Evolutionary conservation across 768 basidiomycete genomes (phyloP), one percentile per base, ranked within the genome.

Genomic region (Amanita pseudoporphyria): DNA sequence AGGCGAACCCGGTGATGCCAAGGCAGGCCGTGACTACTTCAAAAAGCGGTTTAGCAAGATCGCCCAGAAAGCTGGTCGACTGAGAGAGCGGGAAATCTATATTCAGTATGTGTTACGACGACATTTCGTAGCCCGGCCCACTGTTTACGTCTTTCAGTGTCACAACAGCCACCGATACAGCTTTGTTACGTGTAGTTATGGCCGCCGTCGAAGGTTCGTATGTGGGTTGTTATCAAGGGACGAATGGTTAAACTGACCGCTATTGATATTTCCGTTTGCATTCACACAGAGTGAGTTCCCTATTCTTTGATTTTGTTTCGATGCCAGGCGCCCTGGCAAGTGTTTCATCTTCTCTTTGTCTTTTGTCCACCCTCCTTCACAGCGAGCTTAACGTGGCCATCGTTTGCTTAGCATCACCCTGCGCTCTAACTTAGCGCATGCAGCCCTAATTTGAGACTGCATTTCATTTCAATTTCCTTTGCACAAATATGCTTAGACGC

Each of bases 121-220:
- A 12, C n/a, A 5, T 33, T 5, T 16, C 45, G 2, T 44, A 3
- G 13, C 21, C 21, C 35, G 13, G 32, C 18, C 21, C 47, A 16
- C 19, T n/a, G 21, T 16, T 6, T 13, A 24, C 24, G 1, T 21
- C 30, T 31, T 39, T 42, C 46, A 37, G 91, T 66, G 81, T 84
- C 52, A 94, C 92, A 38, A 94, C 83, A 36, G 90, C 92, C 30
- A 91, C 91, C 18, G 91, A 94, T 69, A 93, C 90, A 1, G 87
- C 78, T 16, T 76, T 92, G 74, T 67, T 94, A 44, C 74, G 86
- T 57, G 88, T 94, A 16, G 88, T 97, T 13, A 95, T 95, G 93
- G 87, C 88, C 54, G 92, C 93, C 53, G 90, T 93, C 45, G 87
- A 92, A 92, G 90, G 89, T 89, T 54, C 57, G 80, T 72, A 16